phyloP scores from a whole-genome alignment of 2,329 filamentous ascomycete species.

The Fusarium graminum region DNA sequence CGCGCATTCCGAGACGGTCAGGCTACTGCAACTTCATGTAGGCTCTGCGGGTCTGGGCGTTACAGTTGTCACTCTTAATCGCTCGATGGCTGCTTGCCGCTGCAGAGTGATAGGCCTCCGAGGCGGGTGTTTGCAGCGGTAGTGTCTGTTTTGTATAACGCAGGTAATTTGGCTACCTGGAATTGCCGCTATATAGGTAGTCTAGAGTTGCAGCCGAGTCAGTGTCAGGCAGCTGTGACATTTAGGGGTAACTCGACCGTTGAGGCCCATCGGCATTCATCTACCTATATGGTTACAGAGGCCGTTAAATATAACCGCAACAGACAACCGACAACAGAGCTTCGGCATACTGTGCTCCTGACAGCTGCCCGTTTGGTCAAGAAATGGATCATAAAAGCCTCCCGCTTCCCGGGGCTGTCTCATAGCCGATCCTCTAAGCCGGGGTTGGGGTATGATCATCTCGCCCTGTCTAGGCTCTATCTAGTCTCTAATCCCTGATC shows the following conservation, averaged over 20 bases:
- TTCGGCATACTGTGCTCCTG: background rate
- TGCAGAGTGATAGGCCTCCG: background rate
- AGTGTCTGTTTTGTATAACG: constrained; percentile 22
- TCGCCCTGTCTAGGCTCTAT: background rate
- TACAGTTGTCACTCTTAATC: constrained; percentile 3
- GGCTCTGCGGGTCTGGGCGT: constrained; percentile 6
- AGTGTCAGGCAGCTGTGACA: background rate
- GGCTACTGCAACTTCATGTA: constrained; percentile 16
- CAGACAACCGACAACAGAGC: background rate
- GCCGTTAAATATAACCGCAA: background rate
- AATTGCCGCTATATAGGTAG: background rate
- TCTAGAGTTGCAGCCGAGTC: background rate
- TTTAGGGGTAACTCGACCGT: background rate
- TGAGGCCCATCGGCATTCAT: constrained; percentile 2
- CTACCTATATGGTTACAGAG: background rate
- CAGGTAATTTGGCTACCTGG: constrained; percentile 8
- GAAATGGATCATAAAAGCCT: constrained; percentile 15
- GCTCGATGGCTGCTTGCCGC: constrained; percentile 6
- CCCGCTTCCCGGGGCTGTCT: constrained; percentile 15
- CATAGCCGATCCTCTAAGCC: constrained; percentile 21
- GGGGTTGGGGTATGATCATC: constrained; percentile 22
- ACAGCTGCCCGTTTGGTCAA: constrained; percentile 8
- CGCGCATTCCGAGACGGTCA: constrained; percentile 24
- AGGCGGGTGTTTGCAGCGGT: constrained; percentile 28
- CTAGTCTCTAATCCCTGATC: constrained; percentile 31